Conservation (phyloP, 257 asterid genomes). For the Ophiorrhiza pumila region DNA sequence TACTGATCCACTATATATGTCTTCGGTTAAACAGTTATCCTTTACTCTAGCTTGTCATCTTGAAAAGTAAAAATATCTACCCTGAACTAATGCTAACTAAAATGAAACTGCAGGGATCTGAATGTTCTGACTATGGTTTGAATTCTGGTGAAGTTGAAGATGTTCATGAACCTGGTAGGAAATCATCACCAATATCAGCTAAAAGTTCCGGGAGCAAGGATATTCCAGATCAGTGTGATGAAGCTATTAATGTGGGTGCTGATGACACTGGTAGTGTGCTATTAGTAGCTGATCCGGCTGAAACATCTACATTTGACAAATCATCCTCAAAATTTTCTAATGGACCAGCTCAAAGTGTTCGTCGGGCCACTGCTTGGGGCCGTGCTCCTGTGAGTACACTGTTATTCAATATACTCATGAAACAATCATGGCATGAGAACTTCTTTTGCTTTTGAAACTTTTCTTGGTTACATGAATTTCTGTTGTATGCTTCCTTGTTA, state of each 20-base stretch:
- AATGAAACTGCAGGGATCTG: constrained; percentile 47
- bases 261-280: constrained; percentile 28
- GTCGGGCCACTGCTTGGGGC: constrained; percentile 58
- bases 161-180: constrained; percentile 30
- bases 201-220: constrained; percentile 25
- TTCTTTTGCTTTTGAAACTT: not conserved
- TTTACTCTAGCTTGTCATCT: not conserved
- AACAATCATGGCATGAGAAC: not conserved
- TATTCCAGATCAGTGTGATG: constrained; percentile 25
- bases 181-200: constrained; percentile 29
- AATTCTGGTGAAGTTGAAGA: constrained; percentile 38
- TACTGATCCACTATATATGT: not conserved
- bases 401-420: not conserved
- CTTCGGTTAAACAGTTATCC: not conserved
- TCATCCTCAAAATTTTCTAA: constrained; percentile 32
- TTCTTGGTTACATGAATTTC: not conserved
- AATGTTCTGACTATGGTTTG: constrained; percentile 38
- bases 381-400: constrained; percentile 70
- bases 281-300: constrained; percentile 33
- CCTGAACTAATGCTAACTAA: constrained; percentile 1
- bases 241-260: constrained; percentile 29
- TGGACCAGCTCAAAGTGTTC: constrained; percentile 39
- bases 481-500: not conserved
- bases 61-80: not conserved
- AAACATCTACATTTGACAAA: constrained; percentile 29